These are phyloP conservation scores for Aspergillus nomiae DNA, from an alignment of 2,329 filamentous ascomycete genomes.

Conservation along the genomic window DNA sequence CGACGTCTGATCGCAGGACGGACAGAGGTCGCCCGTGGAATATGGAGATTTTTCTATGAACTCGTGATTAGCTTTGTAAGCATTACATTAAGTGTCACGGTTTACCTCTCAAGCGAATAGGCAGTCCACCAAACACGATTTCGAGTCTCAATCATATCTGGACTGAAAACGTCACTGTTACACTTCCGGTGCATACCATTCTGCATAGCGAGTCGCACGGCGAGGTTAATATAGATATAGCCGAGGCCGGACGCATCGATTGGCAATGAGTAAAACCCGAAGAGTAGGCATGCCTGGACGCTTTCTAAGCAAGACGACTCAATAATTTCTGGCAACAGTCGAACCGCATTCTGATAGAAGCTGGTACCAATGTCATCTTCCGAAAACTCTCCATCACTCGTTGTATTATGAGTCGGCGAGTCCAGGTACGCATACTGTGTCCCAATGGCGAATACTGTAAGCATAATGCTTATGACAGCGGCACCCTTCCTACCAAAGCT, in stretches of 20 bases:
- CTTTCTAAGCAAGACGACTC: conserved; percentile 55
- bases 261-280: conserved; percentile 55
- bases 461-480: conserved; percentile 49
- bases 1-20: conserved; percentile 52
- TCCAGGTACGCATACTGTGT: conserved; percentile 56
- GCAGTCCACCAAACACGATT: conserved; percentile 57
- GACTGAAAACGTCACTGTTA: conserved; percentile 43
- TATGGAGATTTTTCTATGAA: conserved; percentile 49
- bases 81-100: fast-evolving
- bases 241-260: conserved; percentile 54
- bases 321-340: conserved; percentile 55
- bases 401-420: conserved; percentile 20
- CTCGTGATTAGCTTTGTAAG: background rate
- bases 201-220: conserved; percentile 55
- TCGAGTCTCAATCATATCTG: conserved; percentile 47
- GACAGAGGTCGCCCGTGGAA: conserved; percentile 55
- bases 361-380: conserved; percentile 53
- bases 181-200: conserved; percentile 58
- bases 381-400: conserved; percentile 22
- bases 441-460: conserved; percentile 53
- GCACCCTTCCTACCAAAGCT: conserved; percentile 42
- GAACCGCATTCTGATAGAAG: conserved; percentile 55
- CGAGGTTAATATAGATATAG: conserved; percentile 55
- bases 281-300: conserved; percentile 55
- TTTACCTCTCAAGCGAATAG: conserved; percentile 54